A percentile compares a stretch with the other conserved stretches of the same genome.
Conservation (phyloP, 2,329 filamentous ascomycete species). For the Trichoderma simmonsii region DNA sequence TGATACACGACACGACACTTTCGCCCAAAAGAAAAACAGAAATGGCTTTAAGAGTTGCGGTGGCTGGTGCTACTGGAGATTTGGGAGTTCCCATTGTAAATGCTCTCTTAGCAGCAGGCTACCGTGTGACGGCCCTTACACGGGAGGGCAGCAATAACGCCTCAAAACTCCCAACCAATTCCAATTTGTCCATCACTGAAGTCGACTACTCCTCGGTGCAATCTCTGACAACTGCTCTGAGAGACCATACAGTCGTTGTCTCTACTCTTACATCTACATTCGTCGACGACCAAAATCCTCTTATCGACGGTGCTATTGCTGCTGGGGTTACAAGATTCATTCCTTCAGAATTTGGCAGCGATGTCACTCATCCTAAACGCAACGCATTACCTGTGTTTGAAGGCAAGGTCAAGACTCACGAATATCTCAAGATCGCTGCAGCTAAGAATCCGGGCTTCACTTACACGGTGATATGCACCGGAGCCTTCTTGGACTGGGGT, state of each 20-base stretch:
- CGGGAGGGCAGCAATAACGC: neutral
- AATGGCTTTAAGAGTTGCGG: neutral
- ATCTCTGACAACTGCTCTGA: neutral
- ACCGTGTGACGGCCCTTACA: neutral
- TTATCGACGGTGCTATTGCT: neutral
- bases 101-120: neutral
- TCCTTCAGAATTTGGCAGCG: neutral
- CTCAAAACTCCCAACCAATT: neutral
- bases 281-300: neutral
- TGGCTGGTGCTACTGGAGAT: neutral
- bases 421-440: neutral
- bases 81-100: neutral
- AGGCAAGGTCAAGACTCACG: neutral
- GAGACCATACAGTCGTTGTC: neutral
- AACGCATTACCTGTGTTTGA: neutral
- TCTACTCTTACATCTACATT: neutral
- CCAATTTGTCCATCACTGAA: neutral
- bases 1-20: neutral
- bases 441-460: neutral
- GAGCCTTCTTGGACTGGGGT: neutral
- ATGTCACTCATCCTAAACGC: neutral
- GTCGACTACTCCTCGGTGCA: neutral
- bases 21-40: neutral
- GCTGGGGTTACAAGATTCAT: neutral
- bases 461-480: neutral